Percentiles rank a stretch among this genome's conserved stretches.
Conservation (phyloP, 2,329 filamentous ascomycete genomes). For the Mycogone perniciosa region DNA sequence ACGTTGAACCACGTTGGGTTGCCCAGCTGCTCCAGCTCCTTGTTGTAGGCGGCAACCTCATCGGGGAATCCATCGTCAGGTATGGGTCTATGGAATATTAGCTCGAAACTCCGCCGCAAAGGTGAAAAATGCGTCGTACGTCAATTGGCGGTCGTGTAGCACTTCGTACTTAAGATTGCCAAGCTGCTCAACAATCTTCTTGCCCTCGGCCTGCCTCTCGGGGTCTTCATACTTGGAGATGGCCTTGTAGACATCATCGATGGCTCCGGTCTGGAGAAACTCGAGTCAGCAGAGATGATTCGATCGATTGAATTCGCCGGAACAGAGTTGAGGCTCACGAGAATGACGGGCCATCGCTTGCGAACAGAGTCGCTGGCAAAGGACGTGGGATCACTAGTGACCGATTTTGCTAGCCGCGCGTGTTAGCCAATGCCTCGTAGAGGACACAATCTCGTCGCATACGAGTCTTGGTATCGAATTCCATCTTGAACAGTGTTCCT, state of each 20-base stretch:
- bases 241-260: constrained; percentile 87
- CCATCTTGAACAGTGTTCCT: constrained; percentile 44
- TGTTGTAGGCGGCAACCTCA: constrained; percentile 79
- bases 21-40: constrained; percentile 69
- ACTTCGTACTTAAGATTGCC: constrained; percentile 88
- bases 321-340: constrained; percentile 50
- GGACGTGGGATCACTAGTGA: constrained; percentile 74
- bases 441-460: constrained; percentile 27
- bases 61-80: constrained; percentile 71
- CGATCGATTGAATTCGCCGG: background rate
- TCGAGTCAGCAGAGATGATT: background rate
- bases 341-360: constrained; percentile 87
- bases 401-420: constrained; percentile 56
- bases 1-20: constrained; percentile 74
- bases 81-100: constrained; percentile 50
- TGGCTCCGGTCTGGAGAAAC: constrained; percentile 66
- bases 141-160: constrained; percentile 76
- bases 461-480: constrained; percentile 70
- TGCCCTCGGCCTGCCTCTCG: constrained; percentile 70
- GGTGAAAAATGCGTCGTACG: constrained; percentile 43
- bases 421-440: constrained; percentile 4
- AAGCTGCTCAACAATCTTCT: constrained; percentile 73
- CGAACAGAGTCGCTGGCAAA: constrained; percentile 82
- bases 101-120: background rate
- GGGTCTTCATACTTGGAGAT: constrained; percentile 53